Base-by-base conservation (phyloP, 441 rosid genomes). In the Mallotus japonicus region DNA sequence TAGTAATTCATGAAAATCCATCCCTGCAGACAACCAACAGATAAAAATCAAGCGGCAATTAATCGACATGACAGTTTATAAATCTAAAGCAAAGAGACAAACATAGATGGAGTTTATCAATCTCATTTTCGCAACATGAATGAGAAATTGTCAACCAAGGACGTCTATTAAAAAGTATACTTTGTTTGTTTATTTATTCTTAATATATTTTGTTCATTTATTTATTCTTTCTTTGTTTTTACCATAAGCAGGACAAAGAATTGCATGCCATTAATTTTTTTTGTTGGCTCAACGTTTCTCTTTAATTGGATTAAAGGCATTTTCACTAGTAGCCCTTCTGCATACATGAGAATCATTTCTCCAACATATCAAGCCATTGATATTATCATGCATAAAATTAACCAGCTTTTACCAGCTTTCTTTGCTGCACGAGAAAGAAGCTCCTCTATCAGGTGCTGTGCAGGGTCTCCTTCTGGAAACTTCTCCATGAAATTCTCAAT, bases 381-480 rank as follows among this genome's bases (percentile, higher is more conserved):
- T 37, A 37, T 37, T 4, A 37, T 37, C 40, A 37, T 37, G 40
- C 37, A 28, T 28, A 62, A 62, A 28, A 32, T 24, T 44, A 44
- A 28, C 15, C 3, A 76, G 53, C 11, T 60, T 74, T 89, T 44
- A 44, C 99, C 99, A 51, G 98, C 99, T 88, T 90, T 92, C 87
- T 89, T 88, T 78, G 99, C 99, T 67, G 97, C 99, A 58, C 95
- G 92, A 71, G 83, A 82, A 57, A 95, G 91, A 85, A 92, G 90
- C 83, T 92, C 97, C 76, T 95, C 92, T 79, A 95, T 90, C 53
- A 95, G 79, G 77, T 87, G 94, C 78, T 95, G 99, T 58, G 97
- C 99, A 54, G 99, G 99, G 81, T 95, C 97, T 70, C 97, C 97
- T 53, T 95, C 97, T 49, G 97, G 99, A 83, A 86, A 92, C 83